Evolutionary conservation across 768 basidiomycete genomes (phyloP).

Genomic region (Collybia sp.): DNA sequence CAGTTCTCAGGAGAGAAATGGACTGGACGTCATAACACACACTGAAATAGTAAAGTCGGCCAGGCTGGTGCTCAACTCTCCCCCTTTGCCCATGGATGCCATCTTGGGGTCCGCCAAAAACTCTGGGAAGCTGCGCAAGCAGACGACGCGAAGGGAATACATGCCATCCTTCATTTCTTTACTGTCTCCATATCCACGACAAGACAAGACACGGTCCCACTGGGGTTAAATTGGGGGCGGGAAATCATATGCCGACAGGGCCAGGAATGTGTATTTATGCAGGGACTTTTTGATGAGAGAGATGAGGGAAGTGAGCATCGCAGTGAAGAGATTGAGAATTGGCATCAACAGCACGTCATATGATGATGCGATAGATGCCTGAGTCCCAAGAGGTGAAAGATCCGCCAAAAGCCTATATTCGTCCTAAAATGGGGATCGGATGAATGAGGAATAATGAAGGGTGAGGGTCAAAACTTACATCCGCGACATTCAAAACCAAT

Average conservation of each 20-base stretch:
- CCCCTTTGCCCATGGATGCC: conserved; percentile 48
- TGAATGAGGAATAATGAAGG: background rate
- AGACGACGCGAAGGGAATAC: conserved; percentile 58
- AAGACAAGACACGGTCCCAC: conserved; percentile 64
- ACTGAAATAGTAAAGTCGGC: conserved; percentile 57
- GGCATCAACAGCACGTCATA: conserved; percentile 61
- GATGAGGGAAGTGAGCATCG: conserved; percentile 57
- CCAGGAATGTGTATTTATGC: conserved; percentile 79
- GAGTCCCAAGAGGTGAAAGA: conserved; percentile 54
- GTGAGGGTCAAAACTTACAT: conserved; percentile 35
- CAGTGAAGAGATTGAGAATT: conserved; percentile 58
- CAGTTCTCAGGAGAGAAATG: conserved; percentile 1
- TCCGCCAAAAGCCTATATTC: conserved; percentile 65
- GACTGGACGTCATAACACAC: conserved; percentile 14
- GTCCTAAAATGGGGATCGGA: conserved; percentile 32
- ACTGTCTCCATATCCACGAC: conserved; percentile 38
- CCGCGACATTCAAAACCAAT: conserved; percentile 57
- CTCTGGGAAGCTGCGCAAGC: conserved; percentile 80
- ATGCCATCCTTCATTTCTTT: conserved; percentile 62
- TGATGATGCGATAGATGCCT: conserved; percentile 48
- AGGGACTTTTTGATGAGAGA: conserved; percentile 70
- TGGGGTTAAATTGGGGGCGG: conserved; percentile 50
- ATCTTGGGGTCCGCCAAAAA: conserved; percentile 76
- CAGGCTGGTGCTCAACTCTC: conserved; percentile 60
- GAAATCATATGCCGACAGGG: conserved; percentile 62